Percentiles rank a stretch among this genome's conserved stretches.
These are phyloP conservation scores for Xanthoconium purpureum DNA, from an alignment of 768 basidiomycete genomes.

Conservation along the genomic window DNA sequence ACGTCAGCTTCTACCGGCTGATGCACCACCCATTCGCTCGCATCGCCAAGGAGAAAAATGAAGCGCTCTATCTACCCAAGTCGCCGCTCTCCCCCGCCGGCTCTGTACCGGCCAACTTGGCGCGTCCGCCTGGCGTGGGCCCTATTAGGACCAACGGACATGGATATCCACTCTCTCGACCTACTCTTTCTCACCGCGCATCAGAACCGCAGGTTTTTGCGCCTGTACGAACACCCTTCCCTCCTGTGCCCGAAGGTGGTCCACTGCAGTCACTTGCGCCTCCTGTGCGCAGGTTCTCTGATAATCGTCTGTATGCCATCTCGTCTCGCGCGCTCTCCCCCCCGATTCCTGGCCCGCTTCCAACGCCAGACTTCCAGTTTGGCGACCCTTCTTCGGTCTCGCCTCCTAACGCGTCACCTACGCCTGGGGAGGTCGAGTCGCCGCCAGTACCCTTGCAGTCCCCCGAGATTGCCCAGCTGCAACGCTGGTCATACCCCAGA, in stretches of 20 bases:
- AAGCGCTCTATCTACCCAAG: conserved; percentile 32
- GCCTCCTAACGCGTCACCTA: conserved; percentile 46
- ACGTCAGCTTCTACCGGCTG: conserved; percentile 46
- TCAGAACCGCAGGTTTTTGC: conserved; percentile 35
- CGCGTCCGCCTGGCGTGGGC: conserved; percentile 37
- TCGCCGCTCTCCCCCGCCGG: conserved; percentile 34
- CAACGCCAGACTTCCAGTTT: conserved; percentile 61
- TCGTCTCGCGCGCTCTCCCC: conserved; percentile 47
- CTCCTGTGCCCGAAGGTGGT: conserved; percentile 24
- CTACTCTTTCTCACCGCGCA: conserved; percentile 27
- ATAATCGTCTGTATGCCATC: conserved; percentile 48
- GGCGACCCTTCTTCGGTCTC: conserved; percentile 51
- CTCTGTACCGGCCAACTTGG: conserved; percentile 32
- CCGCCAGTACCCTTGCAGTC: conserved; percentile 32
- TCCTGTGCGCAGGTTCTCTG: conserved; percentile 34
- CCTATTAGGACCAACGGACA: conserved; percentile 47
- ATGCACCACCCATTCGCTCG: conserved; percentile 43
- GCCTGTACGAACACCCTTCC: conserved; percentile 40
- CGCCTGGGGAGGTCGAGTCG: conserved; percentile 43
- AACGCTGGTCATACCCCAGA: conserved; percentile 44
- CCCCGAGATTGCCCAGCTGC: conserved; percentile 41
- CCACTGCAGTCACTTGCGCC: conserved; percentile 9
- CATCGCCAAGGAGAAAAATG: conserved; percentile 34
- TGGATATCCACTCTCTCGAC: conserved; percentile 41
- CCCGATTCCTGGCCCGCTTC: conserved; percentile 54